Percentiles rank a stretch among this genome's conserved stretches.
Conservation (phyloP, 179 eudicot species). For the Heliamphora pulchella region DNA sequence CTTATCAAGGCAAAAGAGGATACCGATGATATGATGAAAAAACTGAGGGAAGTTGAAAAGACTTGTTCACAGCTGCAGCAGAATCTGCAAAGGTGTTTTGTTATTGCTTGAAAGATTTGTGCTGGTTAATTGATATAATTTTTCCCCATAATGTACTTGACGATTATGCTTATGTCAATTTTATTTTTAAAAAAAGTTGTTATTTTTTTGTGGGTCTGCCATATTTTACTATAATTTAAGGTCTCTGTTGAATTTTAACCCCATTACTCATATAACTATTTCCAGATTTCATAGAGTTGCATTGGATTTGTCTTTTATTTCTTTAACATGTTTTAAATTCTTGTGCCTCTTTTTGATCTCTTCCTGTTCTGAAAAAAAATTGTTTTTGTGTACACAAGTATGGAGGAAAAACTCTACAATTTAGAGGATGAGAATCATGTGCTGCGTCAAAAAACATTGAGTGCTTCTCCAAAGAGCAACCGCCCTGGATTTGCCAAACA, state of each 20-base stretch:
- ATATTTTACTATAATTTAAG: neutral
- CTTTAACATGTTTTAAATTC: neutral
- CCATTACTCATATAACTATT: neutral
- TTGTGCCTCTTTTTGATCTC: neutral
- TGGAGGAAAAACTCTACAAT: conserved; percentile 79
- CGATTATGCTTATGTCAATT: neutral
- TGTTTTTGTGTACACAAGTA: conserved; percentile 30
- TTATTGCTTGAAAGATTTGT: neutral
- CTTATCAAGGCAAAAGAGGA: conserved; percentile 60
- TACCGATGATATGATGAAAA: conserved; percentile 37
- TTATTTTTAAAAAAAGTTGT: neutral
- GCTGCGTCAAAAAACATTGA: conserved; percentile 70
- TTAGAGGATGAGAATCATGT: conserved; percentile 85
- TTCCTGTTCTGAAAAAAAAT: conserved; percentile 1
- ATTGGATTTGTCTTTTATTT: conserved; percentile 2
- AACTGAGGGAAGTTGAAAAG: conserved; percentile 64
- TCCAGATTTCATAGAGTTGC: neutral
- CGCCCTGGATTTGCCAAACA: conserved; percentile 56
- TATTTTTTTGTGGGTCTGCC: neutral
- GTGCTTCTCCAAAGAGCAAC: conserved; percentile 54
- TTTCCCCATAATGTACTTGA: conserved; percentile 6
- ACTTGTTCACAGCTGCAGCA: conserved; percentile 63
- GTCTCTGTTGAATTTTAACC: neutral
- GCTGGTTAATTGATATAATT: neutral
- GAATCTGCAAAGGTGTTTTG: conserved; percentile 62